Percentiles rank a stretch among this genome's conserved stretches.
Conservation (phyloP, 2,329 filamentous ascomycete species). For the Claviceps fusiformis region DNA sequence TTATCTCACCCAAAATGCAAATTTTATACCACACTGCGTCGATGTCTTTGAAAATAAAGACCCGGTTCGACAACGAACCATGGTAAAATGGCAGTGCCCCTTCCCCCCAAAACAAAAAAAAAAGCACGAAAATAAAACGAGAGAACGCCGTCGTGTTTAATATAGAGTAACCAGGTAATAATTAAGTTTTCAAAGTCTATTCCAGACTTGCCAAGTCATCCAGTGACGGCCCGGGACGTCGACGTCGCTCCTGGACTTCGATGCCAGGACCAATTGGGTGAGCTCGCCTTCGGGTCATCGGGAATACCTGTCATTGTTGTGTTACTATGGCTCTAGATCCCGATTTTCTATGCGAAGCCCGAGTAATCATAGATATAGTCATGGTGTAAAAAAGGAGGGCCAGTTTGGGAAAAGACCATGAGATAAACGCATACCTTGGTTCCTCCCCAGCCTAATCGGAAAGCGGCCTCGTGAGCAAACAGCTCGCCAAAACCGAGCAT, state of each 20-base stretch:
- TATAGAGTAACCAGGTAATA: background rate
- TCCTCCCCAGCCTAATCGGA: constrained; percentile 79
- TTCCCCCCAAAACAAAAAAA: background rate
- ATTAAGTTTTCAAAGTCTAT: constrained; percentile 21
- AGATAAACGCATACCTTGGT: constrained; percentile 54
- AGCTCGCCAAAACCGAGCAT: constrained; percentile 97
- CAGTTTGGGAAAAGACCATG: background rate
- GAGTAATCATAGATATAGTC: background rate
- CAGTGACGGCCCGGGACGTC: constrained; percentile 42
- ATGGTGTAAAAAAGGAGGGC: background rate
- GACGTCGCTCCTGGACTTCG: constrained; percentile 58
- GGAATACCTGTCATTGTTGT: constrained; percentile 35
- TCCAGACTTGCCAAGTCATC: constrained; percentile 57
- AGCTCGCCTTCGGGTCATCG: constrained; percentile 43
- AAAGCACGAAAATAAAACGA: background rate
- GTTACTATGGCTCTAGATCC: constrained; percentile 7
- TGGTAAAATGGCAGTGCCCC: background rate
- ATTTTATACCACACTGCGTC: background rate
- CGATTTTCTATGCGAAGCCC: background rate
- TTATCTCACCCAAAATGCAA: background rate
- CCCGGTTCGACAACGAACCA: background rate
- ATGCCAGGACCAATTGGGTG: constrained; percentile 69
- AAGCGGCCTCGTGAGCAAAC: constrained; percentile 91
- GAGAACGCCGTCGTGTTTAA: background rate
- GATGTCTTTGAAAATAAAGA: background rate